Base-by-base conservation (phyloP, 2,329 filamentous ascomycete genomes). In the Colletotrichum limetticola region DNA sequence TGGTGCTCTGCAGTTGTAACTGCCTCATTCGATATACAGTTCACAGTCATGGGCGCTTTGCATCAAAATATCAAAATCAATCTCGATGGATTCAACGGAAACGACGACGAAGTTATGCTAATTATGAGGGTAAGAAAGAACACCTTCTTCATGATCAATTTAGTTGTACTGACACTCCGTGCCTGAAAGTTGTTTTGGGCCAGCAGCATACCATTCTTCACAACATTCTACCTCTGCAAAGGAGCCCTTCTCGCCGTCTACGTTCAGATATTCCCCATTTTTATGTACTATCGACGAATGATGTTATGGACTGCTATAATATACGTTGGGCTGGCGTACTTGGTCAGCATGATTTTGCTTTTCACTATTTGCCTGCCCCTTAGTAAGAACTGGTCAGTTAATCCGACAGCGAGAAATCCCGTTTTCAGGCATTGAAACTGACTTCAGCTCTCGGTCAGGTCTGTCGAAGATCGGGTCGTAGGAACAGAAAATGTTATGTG, bases 21-120 rank as follows among this genome's bases (percentile, higher is more conserved):
- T 9, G 71, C 71, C 7, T 55, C 71, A 3, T 73, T 73, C 66
- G 71, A 73, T n/a, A 73, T 73, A 24, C 71, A 70, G 9, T 73
- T 71, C 24, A 61, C 71, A 2, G 49, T 42, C 2, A 73, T 73
- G 71, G 71, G 71, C 8, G 71, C 61, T 2, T 71, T 73, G 49
- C 63, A 66, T n/a, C 71, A 65, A 52, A 24, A 70, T 7, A 30
- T 73, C 19, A 73, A 73, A 22, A 66, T 71, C 24, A 73, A 61
- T 3, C 6, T 73, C 1, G 66, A 73, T 9, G 71, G 67, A 8
- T 73, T 65, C n/a, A 19, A 71, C 0, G 71, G 60, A 22, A 73
- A 55, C 19, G 67, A 71, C 22, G 35, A 59, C 5, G 56, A 71
- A 5, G 12, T 61, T 4, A 56, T 57, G 2, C 6, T 60, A 7